Evolutionary conservation across 2,329 filamentous ascomycete species (phyloP), one percentile per base, ranked within the genome.

Genomic region (Sporothrix luriei): DNA sequence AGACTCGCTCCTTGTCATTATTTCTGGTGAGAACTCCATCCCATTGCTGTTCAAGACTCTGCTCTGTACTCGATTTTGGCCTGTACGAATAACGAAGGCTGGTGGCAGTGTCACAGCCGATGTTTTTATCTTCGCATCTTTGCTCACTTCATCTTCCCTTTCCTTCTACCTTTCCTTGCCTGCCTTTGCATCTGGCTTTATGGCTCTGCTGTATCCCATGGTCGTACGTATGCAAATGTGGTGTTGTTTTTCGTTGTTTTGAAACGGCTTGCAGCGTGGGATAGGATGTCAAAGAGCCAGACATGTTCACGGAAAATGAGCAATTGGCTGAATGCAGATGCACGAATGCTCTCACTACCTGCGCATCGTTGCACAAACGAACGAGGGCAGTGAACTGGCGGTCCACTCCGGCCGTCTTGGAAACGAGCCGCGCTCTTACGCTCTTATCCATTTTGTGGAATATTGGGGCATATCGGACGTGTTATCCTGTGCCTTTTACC

Each of bases 321-420:
- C 38, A 46, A 62, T 62, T 29, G 43, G 61, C 33, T 64, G 61
- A 16, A 64, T 29, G 43, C 11, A n/a, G 46, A 49, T 51, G 62
- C 29, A 51, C 16, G 40, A 38, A 65, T 65, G 62, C 62, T 29
- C 16, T 3, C 21, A 46, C 9, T 33, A 33, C 33, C 33, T 6
- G 14, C 9, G 48, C 48, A 19, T 21, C 26, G 40, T 13, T 24
- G 46, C 51, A 21, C 26, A 49, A 38, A 51, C 46, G 19, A 52
- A 43, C 64, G 21, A 29, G 33, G 14, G 14, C 49, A 16, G 1
- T 54, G n/a, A n/a, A n/a, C 49, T 54, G n/a, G 33, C 46, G 64
- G 46, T 21, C 49, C 64, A 29, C 49, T 43, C 29, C 10, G 52
- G 40, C 24, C 46, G 9, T 65, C 46, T 19, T 49, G 19, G 29